phyloP scores from a whole-genome alignment of 805 yeast species.

The Blastobotrys peoriensis region DNA sequence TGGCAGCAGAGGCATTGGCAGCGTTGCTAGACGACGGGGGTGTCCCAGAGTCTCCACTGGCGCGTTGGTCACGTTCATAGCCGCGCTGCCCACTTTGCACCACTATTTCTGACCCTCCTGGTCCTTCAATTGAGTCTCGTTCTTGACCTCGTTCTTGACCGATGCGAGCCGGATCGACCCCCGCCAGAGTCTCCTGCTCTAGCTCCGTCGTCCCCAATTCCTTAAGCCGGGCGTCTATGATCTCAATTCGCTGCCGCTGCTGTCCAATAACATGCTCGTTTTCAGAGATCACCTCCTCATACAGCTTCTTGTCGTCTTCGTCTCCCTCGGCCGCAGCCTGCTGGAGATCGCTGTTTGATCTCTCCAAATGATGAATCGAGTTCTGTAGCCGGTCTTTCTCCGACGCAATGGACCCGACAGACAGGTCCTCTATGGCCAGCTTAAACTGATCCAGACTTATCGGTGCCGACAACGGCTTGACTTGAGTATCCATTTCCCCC shows the following conservation, averaged over 20 bases:
- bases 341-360: conserved; percentile 26
- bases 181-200: no score
- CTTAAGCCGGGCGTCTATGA: neutral
- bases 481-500: no score
- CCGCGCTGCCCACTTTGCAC: no score
- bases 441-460: conserved; percentile 10
- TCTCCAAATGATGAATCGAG: conserved; percentile 24
- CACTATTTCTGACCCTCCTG: no score
- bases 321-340: conserved; percentile 17
- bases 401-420: conserved; percentile 2
- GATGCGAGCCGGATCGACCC: no score
- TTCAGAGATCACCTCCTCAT: conserved; percentile 4
- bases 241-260: conserved; percentile 1
- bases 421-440: conserved; percentile 15
- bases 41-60: no score
- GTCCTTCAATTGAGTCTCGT: no score
- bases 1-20: no score
- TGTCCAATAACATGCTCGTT: conserved; percentile 3
- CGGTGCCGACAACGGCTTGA: conserved; percentile 1
- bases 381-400: conserved; percentile 25
- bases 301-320: conserved; percentile 8
- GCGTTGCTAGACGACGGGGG: no score
- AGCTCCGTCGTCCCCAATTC: conserved; percentile 2
- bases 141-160: no score
- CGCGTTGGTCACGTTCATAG: no score